phyloP scores from a whole-genome alignment of 2,329 filamentous ascomycete genomes.

The Zymoseptoria brevis region DNA sequence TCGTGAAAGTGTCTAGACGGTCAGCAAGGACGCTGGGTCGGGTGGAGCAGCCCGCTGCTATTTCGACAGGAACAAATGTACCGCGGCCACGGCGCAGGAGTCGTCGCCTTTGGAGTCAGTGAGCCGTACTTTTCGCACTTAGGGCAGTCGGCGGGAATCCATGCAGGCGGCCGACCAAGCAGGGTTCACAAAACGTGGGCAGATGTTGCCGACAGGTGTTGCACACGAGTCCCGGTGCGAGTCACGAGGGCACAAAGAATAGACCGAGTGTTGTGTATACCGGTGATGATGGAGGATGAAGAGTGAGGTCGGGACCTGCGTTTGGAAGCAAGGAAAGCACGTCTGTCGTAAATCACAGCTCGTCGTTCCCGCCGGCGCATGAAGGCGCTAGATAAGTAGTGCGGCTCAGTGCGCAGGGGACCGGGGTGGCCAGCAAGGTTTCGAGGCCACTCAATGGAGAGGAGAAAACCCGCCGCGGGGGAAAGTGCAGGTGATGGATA shows the following conservation, averaged over 20 bases:
- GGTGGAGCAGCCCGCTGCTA: slow-evolving; percentile 12
- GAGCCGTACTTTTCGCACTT: slow-evolving; percentile 7
- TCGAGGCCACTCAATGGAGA: not conserved
- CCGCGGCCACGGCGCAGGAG: slow-evolving; percentile 13
- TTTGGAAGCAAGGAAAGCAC: slow-evolving; percentile 2
- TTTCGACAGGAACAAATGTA: not conserved
- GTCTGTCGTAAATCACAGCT: not conserved
- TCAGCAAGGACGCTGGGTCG: slow-evolving; percentile 9
- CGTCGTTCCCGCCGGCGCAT: slow-evolving; percentile 5
- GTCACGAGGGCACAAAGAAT: not conserved
- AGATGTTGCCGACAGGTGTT: slow-evolving; percentile 7
- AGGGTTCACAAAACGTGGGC: slow-evolving; percentile 13
- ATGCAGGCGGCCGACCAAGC: slow-evolving; percentile 10
- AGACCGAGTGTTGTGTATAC: not conserved
- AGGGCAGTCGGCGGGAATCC: slow-evolving; percentile 8
- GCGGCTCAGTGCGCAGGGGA: slow-evolving; percentile 4
- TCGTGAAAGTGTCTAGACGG: slow-evolving; percentile 6
- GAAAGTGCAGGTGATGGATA: slow-evolving; percentile 1
- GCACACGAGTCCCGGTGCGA: not conserved
- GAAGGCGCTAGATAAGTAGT: slow-evolving; percentile 7
- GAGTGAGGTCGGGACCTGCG: slow-evolving; percentile 4
- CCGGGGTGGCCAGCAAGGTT: not conserved
- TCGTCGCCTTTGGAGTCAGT: slow-evolving; percentile 2
- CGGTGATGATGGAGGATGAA: slow-evolving; percentile 5
- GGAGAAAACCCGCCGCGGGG: slow-evolving; percentile 2